Conservation (phyloP, 1,139 yeast species). For the Hemisphaericaspora xylanilytica region DNA sequence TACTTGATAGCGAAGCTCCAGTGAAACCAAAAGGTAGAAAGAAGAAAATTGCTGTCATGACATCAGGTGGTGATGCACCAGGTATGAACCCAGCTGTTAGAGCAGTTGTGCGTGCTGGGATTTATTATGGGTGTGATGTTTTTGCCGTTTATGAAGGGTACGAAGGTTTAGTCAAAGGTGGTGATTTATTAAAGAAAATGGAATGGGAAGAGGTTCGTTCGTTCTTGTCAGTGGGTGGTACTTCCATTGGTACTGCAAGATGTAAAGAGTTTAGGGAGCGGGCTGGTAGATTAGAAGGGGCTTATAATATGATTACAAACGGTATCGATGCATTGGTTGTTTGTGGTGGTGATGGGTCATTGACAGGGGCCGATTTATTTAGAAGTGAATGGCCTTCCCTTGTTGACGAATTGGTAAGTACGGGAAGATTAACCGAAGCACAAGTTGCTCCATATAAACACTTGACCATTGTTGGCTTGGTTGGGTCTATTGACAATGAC, state of each 20-base stretch:
- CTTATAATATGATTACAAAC: constrained; percentile 76
- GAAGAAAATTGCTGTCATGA: constrained; percentile 87
- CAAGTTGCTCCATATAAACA: constrained; percentile 62
- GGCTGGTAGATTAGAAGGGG: constrained; percentile 76
- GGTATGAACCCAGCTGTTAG: constrained; percentile 98
- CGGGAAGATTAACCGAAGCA: constrained; percentile 52
- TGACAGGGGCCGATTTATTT: constrained; percentile 95
- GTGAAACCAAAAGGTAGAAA: constrained; percentile 14
- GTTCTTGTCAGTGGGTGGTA: constrained; percentile 88
- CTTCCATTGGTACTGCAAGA: constrained; percentile 94
- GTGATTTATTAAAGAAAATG: constrained; percentile 71
- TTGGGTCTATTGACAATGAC: constrained; percentile 96
- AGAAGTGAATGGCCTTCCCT: constrained; percentile 93
- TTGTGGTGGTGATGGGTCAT: constrained; percentile 99
- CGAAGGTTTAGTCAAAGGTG: constrained; percentile 88
- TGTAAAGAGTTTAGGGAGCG: constrained; percentile 83
- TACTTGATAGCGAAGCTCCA: constrained; percentile 14
- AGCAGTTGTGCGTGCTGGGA: constrained; percentile 90
- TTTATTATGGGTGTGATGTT: constrained; percentile 88
- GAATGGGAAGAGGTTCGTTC: constrained; percentile 94
- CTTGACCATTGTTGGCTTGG: constrained; percentile 89
- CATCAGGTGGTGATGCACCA: constrained; percentile 98
- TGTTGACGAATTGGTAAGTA: constrained; percentile 61
- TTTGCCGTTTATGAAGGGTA: constrained; percentile 94
- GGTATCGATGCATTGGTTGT: constrained; percentile 96